These are phyloP conservation scores for Blastobotrys petasosporus DNA, from an alignment of 1,139 yeast species.

Conservation along the genomic window DNA sequence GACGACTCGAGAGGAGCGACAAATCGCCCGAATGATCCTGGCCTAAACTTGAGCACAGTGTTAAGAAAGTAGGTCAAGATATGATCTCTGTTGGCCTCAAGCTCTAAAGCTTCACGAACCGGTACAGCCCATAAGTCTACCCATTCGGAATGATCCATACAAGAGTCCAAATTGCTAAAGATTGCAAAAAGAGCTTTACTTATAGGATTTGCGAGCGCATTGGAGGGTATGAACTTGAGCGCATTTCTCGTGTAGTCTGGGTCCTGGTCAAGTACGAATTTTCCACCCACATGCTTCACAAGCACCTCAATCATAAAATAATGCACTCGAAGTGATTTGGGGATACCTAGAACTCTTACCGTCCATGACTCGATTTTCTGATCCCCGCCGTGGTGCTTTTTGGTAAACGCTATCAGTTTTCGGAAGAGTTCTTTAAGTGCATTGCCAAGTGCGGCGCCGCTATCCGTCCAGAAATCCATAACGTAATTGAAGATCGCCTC, in stretches of 20 bases:
- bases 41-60: slow-evolving; percentile 49
- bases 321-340: slow-evolving; percentile 50
- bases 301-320: slow-evolving; percentile 56
- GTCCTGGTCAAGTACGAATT: slow-evolving; percentile 38
- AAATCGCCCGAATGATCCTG: slow-evolving; percentile 40
- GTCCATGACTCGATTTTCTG: slow-evolving; percentile 43
- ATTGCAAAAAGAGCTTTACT: slow-evolving; percentile 56
- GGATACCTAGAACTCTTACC: slow-evolving; percentile 36
- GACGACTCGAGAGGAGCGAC: slow-evolving; percentile 25
- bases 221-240: slow-evolving; percentile 46
- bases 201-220: slow-evolving; percentile 60
- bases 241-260: slow-evolving; percentile 45
- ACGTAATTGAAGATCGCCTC: slow-evolving; percentile 48
- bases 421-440: slow-evolving; percentile 55
- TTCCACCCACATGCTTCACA: slow-evolving; percentile 42
- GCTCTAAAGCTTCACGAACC: slow-evolving; percentile 36
- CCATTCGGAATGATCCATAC: slow-evolving; percentile 39
- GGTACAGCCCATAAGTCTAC: slow-evolving; percentile 46
- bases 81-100: slow-evolving; percentile 40
- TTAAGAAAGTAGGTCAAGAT: slow-evolving; percentile 59
- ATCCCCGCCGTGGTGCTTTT: slow-evolving; percentile 14
- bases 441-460: slow-evolving; percentile 64
- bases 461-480: slow-evolving; percentile 63
- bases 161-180: slow-evolving; percentile 24
- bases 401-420: slow-evolving; percentile 44